A percentile compares a stretch with the other conserved stretches of the same genome.
These are phyloP conservation scores for Lipomyces yamanashiensis DNA, from an alignment of 805 yeast species.

Conservation along the genomic window DNA sequence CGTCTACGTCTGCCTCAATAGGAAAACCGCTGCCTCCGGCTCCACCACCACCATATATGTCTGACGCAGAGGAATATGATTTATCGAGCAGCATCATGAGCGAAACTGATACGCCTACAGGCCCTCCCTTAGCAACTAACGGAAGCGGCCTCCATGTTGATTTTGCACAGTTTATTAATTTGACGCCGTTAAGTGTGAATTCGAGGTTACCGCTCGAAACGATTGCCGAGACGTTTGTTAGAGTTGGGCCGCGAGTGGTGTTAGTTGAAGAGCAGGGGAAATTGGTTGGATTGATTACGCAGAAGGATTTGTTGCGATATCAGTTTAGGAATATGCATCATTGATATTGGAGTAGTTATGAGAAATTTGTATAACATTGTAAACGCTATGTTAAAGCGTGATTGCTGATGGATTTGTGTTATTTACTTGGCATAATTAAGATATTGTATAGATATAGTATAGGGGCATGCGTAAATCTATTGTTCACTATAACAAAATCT, in stretches of 20 bases:
- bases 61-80: neutral
- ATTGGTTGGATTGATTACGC: slow-evolving; percentile 73
- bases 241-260: slow-evolving; percentile 78
- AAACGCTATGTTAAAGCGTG: no score
- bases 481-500: neutral
- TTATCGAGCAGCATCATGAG: neutral
- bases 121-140: neutral
- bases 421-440: neutral
- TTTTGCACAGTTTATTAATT: slow-evolving; percentile 48
- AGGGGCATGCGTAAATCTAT: neutral
- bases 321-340: slow-evolving; percentile 31
- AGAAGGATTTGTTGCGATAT: slow-evolving; percentile 77
- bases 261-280: slow-evolving; percentile 66
- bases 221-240: slow-evolving; percentile 69
- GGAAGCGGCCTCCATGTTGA: slow-evolving; percentile 22
- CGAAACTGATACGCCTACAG: neutral
- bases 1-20: neutral
- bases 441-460: neutral
- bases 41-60: neutral
- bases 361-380: neutral
- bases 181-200: slow-evolving; percentile 66
- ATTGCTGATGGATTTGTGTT: no score
- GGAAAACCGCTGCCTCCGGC: neutral
- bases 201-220: slow-evolving; percentile 61
- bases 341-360: neutral